These are phyloP conservation scores for Globisporangium iwayamae DNA, from an alignment of 352 stramenopile genomes.

Conservation along the genomic window DNA sequence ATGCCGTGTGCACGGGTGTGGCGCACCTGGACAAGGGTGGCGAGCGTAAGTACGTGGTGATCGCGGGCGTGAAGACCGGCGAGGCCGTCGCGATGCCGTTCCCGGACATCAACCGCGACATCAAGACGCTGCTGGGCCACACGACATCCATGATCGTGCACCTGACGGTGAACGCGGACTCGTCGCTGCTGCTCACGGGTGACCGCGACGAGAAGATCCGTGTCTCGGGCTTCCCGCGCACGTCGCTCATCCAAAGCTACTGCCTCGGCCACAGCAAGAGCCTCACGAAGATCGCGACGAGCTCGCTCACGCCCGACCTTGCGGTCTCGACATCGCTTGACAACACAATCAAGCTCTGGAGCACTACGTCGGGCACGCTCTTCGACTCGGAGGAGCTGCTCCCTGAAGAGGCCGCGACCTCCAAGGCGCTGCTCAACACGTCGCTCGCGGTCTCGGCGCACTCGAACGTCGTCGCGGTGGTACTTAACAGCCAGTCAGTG, in stretches of 20 bases:
- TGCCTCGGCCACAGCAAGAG: conserved; percentile 74
- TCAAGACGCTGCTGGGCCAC: conserved; percentile 77
- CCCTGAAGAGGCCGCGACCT: conserved; percentile 20
- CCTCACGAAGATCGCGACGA: conserved; percentile 57
- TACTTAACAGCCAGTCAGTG: conserved; percentile 43
- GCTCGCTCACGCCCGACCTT: conserved; percentile 38
- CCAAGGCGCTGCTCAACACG: conserved; percentile 50
- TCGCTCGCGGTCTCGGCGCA: conserved; percentile 53
- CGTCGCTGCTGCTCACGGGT: conserved; percentile 59
- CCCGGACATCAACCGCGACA: conserved; percentile 55
- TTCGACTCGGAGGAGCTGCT: conserved; percentile 53
- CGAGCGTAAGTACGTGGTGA: conserved; percentile 45
- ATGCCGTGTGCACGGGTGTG: conserved; percentile 65
- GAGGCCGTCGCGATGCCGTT: conserved; percentile 79
- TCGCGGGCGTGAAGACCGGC: conserved; percentile 80
- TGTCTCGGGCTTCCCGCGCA: conserved; percentile 76
- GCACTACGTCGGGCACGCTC: conserved; percentile 43
- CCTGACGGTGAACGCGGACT: conserved; percentile 52
- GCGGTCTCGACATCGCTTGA: conserved; percentile 76
- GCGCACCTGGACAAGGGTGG: conserved; percentile 26
- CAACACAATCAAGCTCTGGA: conserved; percentile 81
- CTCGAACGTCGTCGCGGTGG: conserved; percentile 54
- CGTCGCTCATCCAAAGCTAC: conserved; percentile 75
- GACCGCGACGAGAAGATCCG: conserved; percentile 86
- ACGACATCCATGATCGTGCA: conserved; percentile 87